Percentiles rank a stretch among this genome's conserved stretches.
These are phyloP conservation scores for Coemansia erecta DNA, from an alignment of 192 early-diverging fungal genomes.

Conservation along the genomic window DNA sequence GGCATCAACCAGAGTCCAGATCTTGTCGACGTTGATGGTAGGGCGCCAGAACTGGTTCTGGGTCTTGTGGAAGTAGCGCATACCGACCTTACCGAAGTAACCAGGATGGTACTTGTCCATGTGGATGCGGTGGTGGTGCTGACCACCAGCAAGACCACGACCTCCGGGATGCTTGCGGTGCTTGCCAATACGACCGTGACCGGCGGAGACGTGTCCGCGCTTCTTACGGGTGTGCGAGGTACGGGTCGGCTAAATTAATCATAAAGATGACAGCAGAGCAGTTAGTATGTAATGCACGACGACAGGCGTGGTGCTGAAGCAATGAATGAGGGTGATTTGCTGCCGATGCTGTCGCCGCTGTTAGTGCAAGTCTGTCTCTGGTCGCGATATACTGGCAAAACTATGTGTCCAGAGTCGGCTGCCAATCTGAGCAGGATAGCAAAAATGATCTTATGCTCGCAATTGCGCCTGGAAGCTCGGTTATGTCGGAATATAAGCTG, in stretches of 20 bases:
- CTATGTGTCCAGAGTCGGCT: no score
- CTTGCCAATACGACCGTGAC: constrained; percentile 99
- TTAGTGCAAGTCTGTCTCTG: no score
- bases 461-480: no score
- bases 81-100: constrained; percentile 99
- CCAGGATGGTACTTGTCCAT: constrained; percentile 99
- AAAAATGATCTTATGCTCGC: no score
- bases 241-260: constrained; percentile 53
- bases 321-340: no score
- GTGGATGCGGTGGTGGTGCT: constrained; percentile 99
- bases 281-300: neutral
- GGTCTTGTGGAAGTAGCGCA: constrained; percentile 99
- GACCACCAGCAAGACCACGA: constrained; percentile 99
- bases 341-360: no score
- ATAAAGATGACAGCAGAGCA: neutral
- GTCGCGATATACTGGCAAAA: no score
- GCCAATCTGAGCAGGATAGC: no score
- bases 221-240: constrained; percentile 68
- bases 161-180: constrained; percentile 99
- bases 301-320: no score
- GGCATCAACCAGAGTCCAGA: constrained; percentile 88
- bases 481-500: no score
- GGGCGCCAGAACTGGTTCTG: constrained; percentile 81
- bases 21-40: constrained; percentile 89
- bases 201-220: constrained; percentile 99